Conservation (phyloP, 1,284 basidiomycete species). For the Fomitopsis pinicola region DNA sequence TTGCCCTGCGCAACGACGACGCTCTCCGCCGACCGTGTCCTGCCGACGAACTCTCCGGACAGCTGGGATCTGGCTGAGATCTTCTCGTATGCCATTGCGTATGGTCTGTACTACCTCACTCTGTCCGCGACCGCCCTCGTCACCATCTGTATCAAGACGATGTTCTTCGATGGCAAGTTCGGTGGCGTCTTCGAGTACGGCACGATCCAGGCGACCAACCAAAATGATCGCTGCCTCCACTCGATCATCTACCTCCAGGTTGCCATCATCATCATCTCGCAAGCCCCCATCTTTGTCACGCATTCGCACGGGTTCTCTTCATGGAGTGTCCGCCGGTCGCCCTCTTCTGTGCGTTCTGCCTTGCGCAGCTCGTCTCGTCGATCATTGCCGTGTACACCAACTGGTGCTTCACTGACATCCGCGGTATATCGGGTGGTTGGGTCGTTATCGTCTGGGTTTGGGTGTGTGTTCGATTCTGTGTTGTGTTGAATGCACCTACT, state of each 20-base stretch:
- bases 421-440: constrained; percentile 84
- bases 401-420: constrained; percentile 87
- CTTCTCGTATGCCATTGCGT: constrained; percentile 92
- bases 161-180: constrained; percentile 89
- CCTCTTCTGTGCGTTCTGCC: constrained; percentile 84
- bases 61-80: constrained; percentile 97
- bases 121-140: constrained; percentile 83
- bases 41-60: constrained; percentile 89
- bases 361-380: constrained; percentile 91
- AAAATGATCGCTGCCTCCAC: constrained; percentile 82
- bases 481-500: constrained; percentile 3
- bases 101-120: constrained; percentile 92
- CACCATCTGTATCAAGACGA: constrained; percentile 82
- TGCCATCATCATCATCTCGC: constrained; percentile 97
- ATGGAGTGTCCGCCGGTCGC: constrained; percentile 94
- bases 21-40: constrained; percentile 92
- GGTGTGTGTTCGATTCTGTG: constrained; percentile 45
- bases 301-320: constrained; percentile 96
- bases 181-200: constrained; percentile 61
- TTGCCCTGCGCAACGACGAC: constrained; percentile 97
- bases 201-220: constrained; percentile 34
- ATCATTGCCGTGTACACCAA: constrained; percentile 93
- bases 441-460: constrained; percentile 97
- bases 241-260: constrained; percentile 87
- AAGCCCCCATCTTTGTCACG: constrained; percentile 96